These are phyloP conservation scores for Obba rivulosa DNA, from an alignment of 768 basidiomycete species.

Conservation along the genomic window DNA sequence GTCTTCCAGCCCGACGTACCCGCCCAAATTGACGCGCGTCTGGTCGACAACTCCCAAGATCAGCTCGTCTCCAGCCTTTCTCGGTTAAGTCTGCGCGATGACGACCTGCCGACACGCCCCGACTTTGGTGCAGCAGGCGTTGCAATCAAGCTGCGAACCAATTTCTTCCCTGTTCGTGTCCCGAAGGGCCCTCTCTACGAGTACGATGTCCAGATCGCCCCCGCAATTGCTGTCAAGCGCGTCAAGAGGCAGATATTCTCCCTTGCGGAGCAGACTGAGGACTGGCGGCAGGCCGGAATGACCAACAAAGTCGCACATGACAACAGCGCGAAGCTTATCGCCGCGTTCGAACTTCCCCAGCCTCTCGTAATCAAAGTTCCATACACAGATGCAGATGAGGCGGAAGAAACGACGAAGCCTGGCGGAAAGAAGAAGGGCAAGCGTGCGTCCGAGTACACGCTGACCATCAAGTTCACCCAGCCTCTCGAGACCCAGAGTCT, in stretches of 20 bases:
- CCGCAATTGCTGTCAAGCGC: conserved; percentile 31
- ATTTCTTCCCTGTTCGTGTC: conserved; percentile 46
- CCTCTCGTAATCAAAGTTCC: conserved; percentile 34
- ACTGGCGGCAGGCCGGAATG: conserved; percentile 38
- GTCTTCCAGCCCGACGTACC: conserved; percentile 32
- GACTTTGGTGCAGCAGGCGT: conserved; percentile 39
- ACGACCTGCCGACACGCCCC: conserved; percentile 42
- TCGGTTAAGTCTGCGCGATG: conserved; percentile 21
- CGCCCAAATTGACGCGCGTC: conserved; percentile 53
- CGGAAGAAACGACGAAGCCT: conserved; percentile 17
- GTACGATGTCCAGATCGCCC: conserved; percentile 41
- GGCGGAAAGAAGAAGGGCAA: conserved; percentile 18
- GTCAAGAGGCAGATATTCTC: conserved; percentile 43
- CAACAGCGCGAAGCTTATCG: conserved; percentile 38
- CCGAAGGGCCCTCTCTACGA: conserved; percentile 44
- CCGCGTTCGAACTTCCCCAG: conserved; percentile 35
- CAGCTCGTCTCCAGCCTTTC: conserved; percentile 34
- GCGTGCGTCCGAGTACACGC: conserved; percentile 28
- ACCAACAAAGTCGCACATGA: conserved; percentile 43
- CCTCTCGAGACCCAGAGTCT: conserved; percentile 40
- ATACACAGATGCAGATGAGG: conserved; percentile 44
- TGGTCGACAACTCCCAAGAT: conserved; percentile 36
- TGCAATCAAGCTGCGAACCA: conserved; percentile 43
- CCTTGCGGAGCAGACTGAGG: conserved; percentile 38
- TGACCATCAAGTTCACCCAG: conserved; percentile 38